phyloP scores from a whole-genome alignment of 768 basidiomycete species.

The Serendipita vermifera region DNA sequence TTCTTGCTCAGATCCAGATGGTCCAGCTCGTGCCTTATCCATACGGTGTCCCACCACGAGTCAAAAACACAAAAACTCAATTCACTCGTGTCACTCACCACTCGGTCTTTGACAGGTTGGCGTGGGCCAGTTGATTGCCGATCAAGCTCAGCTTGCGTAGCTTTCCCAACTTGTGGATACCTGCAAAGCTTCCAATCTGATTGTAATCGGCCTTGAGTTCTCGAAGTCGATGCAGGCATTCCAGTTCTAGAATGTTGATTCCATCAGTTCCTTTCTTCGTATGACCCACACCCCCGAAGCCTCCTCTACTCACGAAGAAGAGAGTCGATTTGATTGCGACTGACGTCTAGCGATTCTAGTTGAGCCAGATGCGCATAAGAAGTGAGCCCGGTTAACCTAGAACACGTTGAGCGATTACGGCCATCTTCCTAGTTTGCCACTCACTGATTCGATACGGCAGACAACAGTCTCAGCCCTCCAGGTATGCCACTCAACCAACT shows the following conservation, averaged over 20 bases:
- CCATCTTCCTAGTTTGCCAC: conserved; percentile 20
- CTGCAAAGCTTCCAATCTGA: conserved; percentile 56
- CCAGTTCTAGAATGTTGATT: conserved; percentile 44
- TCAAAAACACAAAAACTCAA: conserved; percentile 13
- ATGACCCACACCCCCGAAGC: conserved; percentile 12
- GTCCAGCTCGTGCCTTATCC: conserved; percentile 44
- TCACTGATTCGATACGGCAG: conserved; percentile 62
- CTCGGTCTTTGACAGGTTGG: conserved; percentile 48
- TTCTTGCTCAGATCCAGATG: conserved; percentile 75
- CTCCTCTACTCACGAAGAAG: conserved; percentile 53
- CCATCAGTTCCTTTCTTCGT: conserved; percentile 9
- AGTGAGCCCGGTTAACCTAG: conserved; percentile 70
- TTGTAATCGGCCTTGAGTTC: conserved; percentile 89
- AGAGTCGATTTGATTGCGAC: conserved; percentile 78
- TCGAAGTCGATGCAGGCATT: conserved; percentile 69
- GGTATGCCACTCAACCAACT: conserved; percentile 75
- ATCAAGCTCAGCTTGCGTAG: conserved; percentile 75
- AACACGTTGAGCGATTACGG: conserved; percentile 12
- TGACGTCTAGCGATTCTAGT: conserved; percentile 83
- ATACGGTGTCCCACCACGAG: conserved; percentile 10
- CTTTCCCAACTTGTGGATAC: conserved; percentile 64
- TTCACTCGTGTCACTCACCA: conserved; percentile 42
- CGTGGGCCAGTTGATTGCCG: conserved; percentile 49
- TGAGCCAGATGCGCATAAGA: conserved; percentile 79
- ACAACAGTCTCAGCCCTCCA: conserved; percentile 55